Evolutionary conservation across 2,329 filamentous ascomycete species (phyloP).

Genomic region (Stemphylium lycopersici): DNA sequence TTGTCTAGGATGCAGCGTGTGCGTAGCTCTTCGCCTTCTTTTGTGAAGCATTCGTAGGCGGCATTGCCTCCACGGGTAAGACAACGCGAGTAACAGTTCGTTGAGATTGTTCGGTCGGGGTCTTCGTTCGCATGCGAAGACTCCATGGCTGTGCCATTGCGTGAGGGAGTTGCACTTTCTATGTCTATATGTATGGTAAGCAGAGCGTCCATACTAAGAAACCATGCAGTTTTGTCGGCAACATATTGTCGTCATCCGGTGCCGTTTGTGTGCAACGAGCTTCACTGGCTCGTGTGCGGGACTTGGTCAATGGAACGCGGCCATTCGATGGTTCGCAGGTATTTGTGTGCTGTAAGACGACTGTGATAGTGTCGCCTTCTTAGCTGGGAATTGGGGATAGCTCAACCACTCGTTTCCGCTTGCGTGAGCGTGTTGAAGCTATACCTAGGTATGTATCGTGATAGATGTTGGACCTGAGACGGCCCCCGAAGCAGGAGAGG

Average conservation of each 20-base stretch:
- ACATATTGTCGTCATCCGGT: slow-evolving; percentile 1
- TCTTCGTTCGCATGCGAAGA: background rate
- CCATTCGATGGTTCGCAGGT: background rate
- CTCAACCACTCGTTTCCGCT: slow-evolving; percentile 9
- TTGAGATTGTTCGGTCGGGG: background rate
- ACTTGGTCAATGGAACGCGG: background rate
- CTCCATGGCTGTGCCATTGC: background rate
- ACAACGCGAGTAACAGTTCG: slow-evolving; percentile 20
- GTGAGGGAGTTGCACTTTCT: background rate
- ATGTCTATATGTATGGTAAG: background rate
- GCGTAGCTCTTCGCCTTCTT: slow-evolving; percentile 12
- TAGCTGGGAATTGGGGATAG: background rate
- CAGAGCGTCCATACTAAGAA: background rate
- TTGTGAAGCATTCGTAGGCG: slow-evolving; percentile 20
- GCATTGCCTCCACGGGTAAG: slow-evolving; percentile 23
- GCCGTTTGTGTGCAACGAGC: background rate
- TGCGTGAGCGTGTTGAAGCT: background rate
- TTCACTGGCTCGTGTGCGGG: background rate
- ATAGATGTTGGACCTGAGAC: background rate
- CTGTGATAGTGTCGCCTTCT: slow-evolving; percentile 3
- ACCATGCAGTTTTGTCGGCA: background rate
- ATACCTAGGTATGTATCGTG: background rate
- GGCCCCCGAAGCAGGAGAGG: no score
- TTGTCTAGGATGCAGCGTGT: slow-evolving; percentile 14
- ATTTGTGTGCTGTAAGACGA: background rate